Base-by-base conservation (phyloP, 2,329 filamentous ascomycete genomes). In the Fusarium nematophilum region DNA sequence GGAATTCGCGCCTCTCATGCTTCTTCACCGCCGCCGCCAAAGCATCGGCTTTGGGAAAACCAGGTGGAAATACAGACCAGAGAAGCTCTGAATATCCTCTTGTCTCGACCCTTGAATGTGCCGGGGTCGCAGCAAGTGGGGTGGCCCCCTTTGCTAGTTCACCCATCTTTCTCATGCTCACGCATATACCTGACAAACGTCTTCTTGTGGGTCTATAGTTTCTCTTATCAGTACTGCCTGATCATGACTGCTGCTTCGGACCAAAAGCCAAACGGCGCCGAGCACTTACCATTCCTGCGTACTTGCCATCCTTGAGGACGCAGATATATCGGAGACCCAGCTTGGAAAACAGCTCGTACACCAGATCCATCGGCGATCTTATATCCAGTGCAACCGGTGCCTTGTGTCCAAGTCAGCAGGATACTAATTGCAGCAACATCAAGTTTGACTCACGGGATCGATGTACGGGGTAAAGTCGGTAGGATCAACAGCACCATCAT, bases 331-430 rank as follows among this genome's bases (percentile, higher is more conserved):
- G 83, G 64, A 99, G 76, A 2, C 95, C 95, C 8, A 99, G 81
- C 76, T 99, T 99, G 44, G 92, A 91, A 73, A 98, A 99, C 70
- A 93, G 94, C 73, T 99, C 95, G 69, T 97, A 97, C 4, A 97
- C 95, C 31, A 99, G 79, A 72, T 98, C 93, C 86, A 98, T 93
- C 0, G 95, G 92, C 1, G 90, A 95, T 65, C 89, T 86, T 25
- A 96, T 90, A 70, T 99, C 95, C 18, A 99, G 80, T 10, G 93
- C 86, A 11, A 99, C 85, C 0, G 95, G 95, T 3, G 94, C 90
- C 86, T 89, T 37, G n/a, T 33, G 10, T 25, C 14, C 8, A 15
- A 23, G 48, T 73, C 31, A 72, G 61, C 39, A 31, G 33, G 5
- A 5, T 13, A 17, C 10, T 14, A 8, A 25, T 13, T 5, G 14